These are phyloP conservation scores for Candida suzukii DNA, from an alignment of 805 yeast genomes.

Conservation along the genomic window DNA sequence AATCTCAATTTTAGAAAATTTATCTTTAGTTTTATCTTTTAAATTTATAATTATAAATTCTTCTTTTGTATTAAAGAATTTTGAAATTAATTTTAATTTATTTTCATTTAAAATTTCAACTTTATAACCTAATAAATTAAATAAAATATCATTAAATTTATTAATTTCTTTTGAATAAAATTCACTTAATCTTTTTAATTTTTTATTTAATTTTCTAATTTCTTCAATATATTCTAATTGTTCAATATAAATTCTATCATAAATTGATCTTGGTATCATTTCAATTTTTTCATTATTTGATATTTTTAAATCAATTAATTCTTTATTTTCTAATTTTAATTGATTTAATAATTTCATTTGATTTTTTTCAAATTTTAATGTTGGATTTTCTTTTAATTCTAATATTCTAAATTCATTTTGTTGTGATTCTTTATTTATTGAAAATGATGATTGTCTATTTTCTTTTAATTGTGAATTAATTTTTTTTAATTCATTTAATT, in stretches of 20 bases:
- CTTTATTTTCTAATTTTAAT: conserved; percentile 52
- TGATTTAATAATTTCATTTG: conserved; percentile 44
- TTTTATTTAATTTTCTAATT: conserved; percentile 43
- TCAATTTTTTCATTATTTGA: conserved; percentile 2
- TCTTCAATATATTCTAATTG: conserved; percentile 38
- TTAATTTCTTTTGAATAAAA: conserved; percentile 59
- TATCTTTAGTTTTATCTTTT: neutral
- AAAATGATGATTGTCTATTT: too few relatives aligned
- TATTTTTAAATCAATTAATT: conserved; percentile 30
- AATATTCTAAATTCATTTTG: conserved; percentile 34
- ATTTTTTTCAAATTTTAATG: conserved; percentile 51
- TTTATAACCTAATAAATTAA: conserved; percentile 63
- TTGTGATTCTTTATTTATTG: too few relatives aligned
- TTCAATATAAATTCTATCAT: conserved; percentile 56
- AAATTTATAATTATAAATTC: neutral
- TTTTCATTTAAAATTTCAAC: conserved; percentile 58
- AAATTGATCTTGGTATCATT: conserved; percentile 52
- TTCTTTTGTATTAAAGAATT: conserved; percentile 18
- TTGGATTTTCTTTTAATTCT: conserved; percentile 62
- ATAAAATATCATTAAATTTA: conserved; percentile 63
- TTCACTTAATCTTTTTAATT: conserved; percentile 45
- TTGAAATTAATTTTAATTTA: conserved; percentile 47
- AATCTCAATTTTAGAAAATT: neutral
- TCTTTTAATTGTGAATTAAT: conserved; percentile 31
- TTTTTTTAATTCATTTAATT: conserved; percentile 27